These are phyloP conservation scores for Fusarium sp. DNA, from an alignment of 2,329 filamentous ascomycete species.

Conservation along the genomic window DNA sequence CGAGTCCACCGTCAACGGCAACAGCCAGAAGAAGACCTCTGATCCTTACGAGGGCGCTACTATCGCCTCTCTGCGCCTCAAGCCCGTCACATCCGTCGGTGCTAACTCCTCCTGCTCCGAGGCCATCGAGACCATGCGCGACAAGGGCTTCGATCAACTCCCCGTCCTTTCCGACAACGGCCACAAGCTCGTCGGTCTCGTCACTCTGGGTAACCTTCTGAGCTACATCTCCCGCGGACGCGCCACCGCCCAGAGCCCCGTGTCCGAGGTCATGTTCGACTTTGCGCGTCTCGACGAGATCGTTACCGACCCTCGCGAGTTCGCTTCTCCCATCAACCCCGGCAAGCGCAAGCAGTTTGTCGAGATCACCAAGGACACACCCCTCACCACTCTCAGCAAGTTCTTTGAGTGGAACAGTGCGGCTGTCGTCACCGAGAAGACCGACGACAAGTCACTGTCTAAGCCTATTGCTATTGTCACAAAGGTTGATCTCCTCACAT, in stretches of 20 bases:
- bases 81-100: conserved; percentile 89
- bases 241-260: conserved; percentile 76
- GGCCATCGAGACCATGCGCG: conserved; percentile 97
- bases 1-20: conserved; percentile 59
- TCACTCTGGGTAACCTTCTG: conserved; percentile 94
- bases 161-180: conserved; percentile 81
- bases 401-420: conserved; percentile 99
- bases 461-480: conserved; percentile 93
- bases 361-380: conserved; percentile 92
- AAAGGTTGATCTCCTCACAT: conserved; percentile 94
- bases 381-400: conserved; percentile 82
- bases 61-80: conserved; percentile 84
- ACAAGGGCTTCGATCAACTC: conserved; percentile 97
- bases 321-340: conserved; percentile 56
- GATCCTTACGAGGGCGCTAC: conserved; percentile 84
- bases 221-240: conserved; percentile 89
- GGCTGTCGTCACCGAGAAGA: conserved; percentile 88
- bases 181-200: conserved; percentile 84
- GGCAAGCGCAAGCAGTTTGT: conserved; percentile 78
- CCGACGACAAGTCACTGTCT: conserved; percentile 64
- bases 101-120: conserved; percentile 79
- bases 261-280: conserved; percentile 95
- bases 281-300: conserved; percentile 90
- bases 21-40: conserved; percentile 53
- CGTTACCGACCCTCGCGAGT: conserved; percentile 84